Evolutionary conservation across 2,329 filamentous ascomycete species (phyloP), one percentile per base, ranked within the genome.

Genomic region (Drechslerella dactyloides): DNA sequence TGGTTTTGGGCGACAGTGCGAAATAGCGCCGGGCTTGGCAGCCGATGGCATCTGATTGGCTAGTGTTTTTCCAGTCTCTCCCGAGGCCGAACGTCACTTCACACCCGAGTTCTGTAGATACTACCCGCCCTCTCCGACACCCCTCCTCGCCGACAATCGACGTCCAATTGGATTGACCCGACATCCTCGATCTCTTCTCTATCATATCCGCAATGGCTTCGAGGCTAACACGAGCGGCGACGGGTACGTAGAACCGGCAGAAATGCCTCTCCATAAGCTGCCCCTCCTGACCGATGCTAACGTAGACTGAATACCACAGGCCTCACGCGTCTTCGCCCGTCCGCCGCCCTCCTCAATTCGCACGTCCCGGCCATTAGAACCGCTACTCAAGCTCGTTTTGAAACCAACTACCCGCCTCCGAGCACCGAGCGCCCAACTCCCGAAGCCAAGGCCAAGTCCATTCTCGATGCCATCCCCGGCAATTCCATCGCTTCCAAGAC

Each of bases 361-460:
- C 83, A 86, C 79, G 82, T 93, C 79, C 90, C 91, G 82, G 87
- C 90, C 80, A 81, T 93, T 82, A 85, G 86, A 80, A 84, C 87
- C 77, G 85, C 87, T 78, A 80, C 90, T 79, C 85, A 87, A 78
- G 82, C 86, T 77, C 84, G 83, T 75, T 78, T 81, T 79, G 89
- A 91, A 80, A 85, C 86, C 80, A 83, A 86, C 78, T 93, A 57
- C 23, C 66, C 91, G 79, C 89, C 68, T 51, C 42, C 68, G 37
- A 1, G 87, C 81, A 87, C 93, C 63, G 91, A 93, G 74, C 82
- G 88, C 78, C 88, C 94, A 82, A 91, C 96, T 79, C 93, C 96
- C 80, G 93, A 96, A 86, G 90, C 90, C 84, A 96, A 96, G 87
- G 94, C 94, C 73, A 90, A 96, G 84, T 96, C 92, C 75, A 90